Base-by-base conservation (phyloP, 306 rosid genomes). In the Hippophae gyantsensis region DNA sequence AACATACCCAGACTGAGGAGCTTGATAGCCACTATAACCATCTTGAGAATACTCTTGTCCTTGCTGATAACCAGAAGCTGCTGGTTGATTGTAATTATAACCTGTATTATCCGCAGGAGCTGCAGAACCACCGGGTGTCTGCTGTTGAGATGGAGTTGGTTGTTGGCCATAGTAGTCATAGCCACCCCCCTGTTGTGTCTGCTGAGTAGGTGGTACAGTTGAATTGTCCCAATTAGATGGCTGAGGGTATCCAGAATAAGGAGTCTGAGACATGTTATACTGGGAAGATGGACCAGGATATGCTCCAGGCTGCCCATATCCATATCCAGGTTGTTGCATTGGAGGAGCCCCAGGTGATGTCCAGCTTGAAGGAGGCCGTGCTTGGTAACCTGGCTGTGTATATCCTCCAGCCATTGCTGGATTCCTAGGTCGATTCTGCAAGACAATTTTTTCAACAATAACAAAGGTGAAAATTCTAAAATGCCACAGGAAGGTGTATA, bases 331-430 rank as follows among this genome's bases (percentile, higher is more conserved):
- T 64, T 88, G 97, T 64, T 83, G 98, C 80, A 74, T 56, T n/a
- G 84, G 83, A 67, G 84, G 84, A 43, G n/a, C n/a, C n/a, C n/a
- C n/a, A n/a, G n/a, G n/a, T n/a, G n/a, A n/a, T n/a, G 68, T 90
- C 97, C 94, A 93, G 77, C 78, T 83, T 44, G 96, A 50, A 26
- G 86, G 93, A 26, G 95, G 95, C 7, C 95, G 85, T 56, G 97
- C 74, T 79, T 93, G 99, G 66, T 85, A 92, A 58, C 98, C 95
- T 85, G 87, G 98, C 78, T 90, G 98, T 54, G 79, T 48, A 75
- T 90, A 90, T 38, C 92, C 88, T 71, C 97, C 94, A 68, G 90
- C 72, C 86, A 81, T 79, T 54, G 78, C 49, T 62, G 83, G 77
- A 81, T 88, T 88, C 79, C 94, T 85, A 44, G 38, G 74, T 58